Conservation (phyloP, 1,284 basidiomycete genomes). For the Papiliotrema nemorosa region DNA sequence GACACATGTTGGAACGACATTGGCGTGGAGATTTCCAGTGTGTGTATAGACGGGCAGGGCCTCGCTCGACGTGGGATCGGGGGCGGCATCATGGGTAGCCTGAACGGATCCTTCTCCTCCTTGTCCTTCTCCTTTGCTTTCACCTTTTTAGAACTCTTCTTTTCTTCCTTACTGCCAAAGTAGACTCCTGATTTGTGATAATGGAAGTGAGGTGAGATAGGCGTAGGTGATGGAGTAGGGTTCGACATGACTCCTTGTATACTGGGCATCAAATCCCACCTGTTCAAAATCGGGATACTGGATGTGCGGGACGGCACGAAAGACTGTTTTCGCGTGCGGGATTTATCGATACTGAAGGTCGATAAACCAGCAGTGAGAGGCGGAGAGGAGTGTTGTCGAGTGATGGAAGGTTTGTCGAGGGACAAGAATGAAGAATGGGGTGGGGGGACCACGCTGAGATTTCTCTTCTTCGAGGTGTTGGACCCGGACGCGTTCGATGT, state of each 20-base stretch:
- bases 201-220: background rate
- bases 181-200: too few relatives aligned
- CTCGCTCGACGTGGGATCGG: too few relatives aligned
- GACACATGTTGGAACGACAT: too few relatives aligned
- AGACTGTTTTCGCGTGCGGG: background rate
- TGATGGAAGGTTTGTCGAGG: background rate
- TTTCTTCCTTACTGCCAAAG: background rate
- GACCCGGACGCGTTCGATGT: too few relatives aligned
- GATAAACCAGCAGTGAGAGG: background rate
- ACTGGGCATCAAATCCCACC: background rate
- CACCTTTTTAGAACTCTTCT: background rate
- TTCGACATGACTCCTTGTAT: constrained; percentile 1
- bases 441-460: background rate
- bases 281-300: too few relatives aligned
- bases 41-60: too few relatives aligned
- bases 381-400: background rate
- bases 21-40: too few relatives aligned
- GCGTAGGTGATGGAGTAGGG: background rate
- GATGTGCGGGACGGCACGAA: background rate
- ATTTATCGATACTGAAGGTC: background rate
- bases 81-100: constrained; percentile 3
- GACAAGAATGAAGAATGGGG: background rate
- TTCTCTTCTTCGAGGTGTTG: too few relatives aligned
- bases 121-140: background rate
- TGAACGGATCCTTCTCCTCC: constrained; percentile 1